Percentiles rank a stretch among this genome's conserved stretches.
Conservation (phyloP, 768 basidiomycete genomes). For the Phaeotremella skinneri region DNA sequence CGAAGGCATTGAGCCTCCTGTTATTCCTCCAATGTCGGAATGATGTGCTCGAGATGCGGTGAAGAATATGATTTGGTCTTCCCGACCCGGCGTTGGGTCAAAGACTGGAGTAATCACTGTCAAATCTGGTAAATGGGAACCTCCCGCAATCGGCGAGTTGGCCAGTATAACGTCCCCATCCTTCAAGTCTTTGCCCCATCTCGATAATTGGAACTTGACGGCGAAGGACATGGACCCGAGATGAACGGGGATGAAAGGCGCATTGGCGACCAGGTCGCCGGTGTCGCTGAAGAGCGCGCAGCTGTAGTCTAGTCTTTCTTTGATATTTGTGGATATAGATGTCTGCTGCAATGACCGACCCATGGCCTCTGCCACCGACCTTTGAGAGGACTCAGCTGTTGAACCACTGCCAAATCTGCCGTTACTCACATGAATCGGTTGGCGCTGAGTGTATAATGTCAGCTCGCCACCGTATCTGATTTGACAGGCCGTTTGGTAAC, state of each 20-base stretch:
- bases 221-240: conserved; percentile 44
- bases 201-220: conserved; percentile 41
- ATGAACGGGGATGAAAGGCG: conserved; percentile 54
- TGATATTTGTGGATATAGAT: conserved; percentile 90
- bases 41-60: conserved; percentile 91
- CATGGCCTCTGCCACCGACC: conserved; percentile 92
- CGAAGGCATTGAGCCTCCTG: conserved; percentile 89
- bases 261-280: conserved; percentile 91
- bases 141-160: conserved; percentile 49
- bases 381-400: background rate
- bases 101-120: conserved; percentile 94
- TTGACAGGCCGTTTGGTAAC: background rate
- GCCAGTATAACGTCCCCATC: conserved; percentile 92
- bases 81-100: conserved; percentile 17
- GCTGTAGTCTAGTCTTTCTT: conserved; percentile 90
- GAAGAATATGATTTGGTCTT: conserved; percentile 57
- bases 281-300: conserved; percentile 95
- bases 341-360: conserved; percentile 85
- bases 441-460: conserved; percentile 56
- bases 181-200: conserved; percentile 59
- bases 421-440: conserved; percentile 76
- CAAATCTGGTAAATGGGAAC: conserved; percentile 59
- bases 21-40: conserved; percentile 80
- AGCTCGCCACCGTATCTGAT: background rate
- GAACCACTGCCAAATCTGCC: background rate